Conservation (phyloP, 129 eudicot genomes). For the Lactuca saligna region DNA sequence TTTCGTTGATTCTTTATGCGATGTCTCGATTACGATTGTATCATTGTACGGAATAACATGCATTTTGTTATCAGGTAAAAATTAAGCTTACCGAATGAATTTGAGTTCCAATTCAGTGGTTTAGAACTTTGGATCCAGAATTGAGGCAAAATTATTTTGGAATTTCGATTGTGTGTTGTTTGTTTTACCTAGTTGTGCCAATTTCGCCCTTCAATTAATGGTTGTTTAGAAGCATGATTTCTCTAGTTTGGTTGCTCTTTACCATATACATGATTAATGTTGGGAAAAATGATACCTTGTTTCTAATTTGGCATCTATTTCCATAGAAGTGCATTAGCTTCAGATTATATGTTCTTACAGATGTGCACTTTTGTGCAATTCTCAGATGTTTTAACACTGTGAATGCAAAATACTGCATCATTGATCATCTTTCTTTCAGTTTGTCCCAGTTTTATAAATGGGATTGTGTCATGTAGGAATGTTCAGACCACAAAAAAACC, state of each 20-base stretch:
- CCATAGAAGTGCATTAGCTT: neutral
- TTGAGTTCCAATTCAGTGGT: neutral
- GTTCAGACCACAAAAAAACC: conserved; percentile 26
- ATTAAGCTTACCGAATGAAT: neutral
- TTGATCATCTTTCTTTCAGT: conserved; percentile 2
- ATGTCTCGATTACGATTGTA: neutral
- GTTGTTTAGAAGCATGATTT: neutral
- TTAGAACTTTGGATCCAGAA: conserved; percentile 9
- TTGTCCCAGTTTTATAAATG: conserved; percentile 31
- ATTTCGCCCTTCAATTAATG: neutral
- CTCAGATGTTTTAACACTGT: neutral
- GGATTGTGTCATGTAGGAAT: conserved; percentile 69
- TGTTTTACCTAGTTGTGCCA: neutral
- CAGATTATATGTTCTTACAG: neutral
- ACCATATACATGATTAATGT: too few relatives aligned
- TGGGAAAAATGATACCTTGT: too few relatives aligned
- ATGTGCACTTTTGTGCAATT: neutral
- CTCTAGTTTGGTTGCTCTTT: too few relatives aligned
- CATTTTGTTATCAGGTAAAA: conserved; percentile 9
- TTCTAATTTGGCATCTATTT: too few relatives aligned
- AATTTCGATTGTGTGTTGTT: neutral
- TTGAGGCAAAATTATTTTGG: conserved; percentile 9
- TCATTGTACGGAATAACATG: neutral
- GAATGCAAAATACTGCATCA: conserved; percentile 6
- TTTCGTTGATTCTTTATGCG: neutral